These are phyloP conservation scores for Colletotrichum brevisporum DNA, from an alignment of 2,329 filamentous ascomycete genomes.

Conservation along the genomic window DNA sequence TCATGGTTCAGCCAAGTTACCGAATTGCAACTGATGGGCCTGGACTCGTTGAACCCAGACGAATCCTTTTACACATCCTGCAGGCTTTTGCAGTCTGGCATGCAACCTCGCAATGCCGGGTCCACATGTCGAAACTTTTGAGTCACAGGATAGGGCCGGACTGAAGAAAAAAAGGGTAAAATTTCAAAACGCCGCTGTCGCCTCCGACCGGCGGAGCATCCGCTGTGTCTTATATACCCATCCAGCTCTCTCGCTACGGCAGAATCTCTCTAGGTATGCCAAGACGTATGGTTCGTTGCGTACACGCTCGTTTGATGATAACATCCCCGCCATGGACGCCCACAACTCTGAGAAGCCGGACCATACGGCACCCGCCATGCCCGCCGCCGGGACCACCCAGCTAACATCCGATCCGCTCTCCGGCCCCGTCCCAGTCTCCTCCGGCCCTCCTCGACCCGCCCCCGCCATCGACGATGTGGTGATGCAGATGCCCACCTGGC, in stretches of 20 bases:
- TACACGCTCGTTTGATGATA: background rate
- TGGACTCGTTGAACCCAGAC: background rate
- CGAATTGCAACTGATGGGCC: background rate
- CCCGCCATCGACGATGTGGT: conserved; percentile 42
- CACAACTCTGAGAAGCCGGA: conserved; percentile 7
- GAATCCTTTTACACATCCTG: conserved; percentile 7
- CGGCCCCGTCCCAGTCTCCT: conserved; percentile 21
- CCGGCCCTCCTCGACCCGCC: conserved; percentile 40
- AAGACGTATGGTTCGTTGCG: background rate
- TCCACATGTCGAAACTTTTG: conserved; percentile 28
- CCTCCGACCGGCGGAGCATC: conserved; percentile 30
- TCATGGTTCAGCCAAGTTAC: background rate
- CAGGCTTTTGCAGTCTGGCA: conserved; percentile 5
- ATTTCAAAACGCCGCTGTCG: background rate
- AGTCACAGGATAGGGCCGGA: conserved; percentile 23
- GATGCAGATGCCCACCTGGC: conserved; percentile 41
- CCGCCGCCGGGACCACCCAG: background rate
- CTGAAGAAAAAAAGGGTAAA: conserved; percentile 14
- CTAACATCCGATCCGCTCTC: conserved; percentile 18
- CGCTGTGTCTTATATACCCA: conserved; percentile 16
- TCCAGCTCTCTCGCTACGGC: background rate
- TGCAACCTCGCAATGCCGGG: conserved; percentile 1
- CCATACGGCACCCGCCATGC: background rate
- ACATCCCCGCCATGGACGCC: background rate
- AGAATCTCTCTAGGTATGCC: background rate